Percentiles rank a stretch among this genome's conserved stretches.
Evolutionary conservation across 2,329 filamentous ascomycete species (phyloP).

Genomic region (Aspergillus sp.): DNA sequence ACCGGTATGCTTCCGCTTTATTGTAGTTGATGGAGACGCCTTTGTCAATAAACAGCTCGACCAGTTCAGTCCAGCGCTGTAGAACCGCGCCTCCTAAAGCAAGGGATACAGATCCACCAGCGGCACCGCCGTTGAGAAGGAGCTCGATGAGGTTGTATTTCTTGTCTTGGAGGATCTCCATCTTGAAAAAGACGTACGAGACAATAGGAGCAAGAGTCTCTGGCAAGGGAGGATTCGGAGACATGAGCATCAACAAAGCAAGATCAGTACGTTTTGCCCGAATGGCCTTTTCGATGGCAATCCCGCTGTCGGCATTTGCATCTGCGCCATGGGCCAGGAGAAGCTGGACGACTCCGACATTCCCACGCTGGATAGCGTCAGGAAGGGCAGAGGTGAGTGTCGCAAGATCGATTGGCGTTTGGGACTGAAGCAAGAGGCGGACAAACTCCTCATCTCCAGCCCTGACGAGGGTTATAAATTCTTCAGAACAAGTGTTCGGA

Average conservation of each 20-base stretch:
- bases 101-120: slow-evolving; percentile 3
- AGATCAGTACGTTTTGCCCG: slow-evolving; percentile 4
- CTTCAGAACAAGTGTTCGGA: slow-evolving; percentile 5
- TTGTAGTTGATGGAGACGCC: slow-evolving; percentile 7
- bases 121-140: slow-evolving; percentile 4
- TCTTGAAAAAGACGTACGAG: slow-evolving; percentile 8
- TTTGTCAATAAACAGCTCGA: slow-evolving; percentile 8
- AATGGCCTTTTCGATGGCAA: slow-evolving; percentile 7
- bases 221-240: slow-evolving; percentile 1
- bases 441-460: slow-evolving; percentile 5
- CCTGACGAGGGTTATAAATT: not conserved
- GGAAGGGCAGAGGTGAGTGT: slow-evolving; percentile 8
- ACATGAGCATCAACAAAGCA: slow-evolving; percentile 5
- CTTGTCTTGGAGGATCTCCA: not conserved
- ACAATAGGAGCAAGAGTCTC: slow-evolving; percentile 4
- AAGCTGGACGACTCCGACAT: not conserved
- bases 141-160: slow-evolving; percentile 7
- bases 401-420: not conserved
- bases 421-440: slow-evolving; percentile 3
- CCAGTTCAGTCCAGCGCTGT: slow-evolving; percentile 1
- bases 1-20: slow-evolving; percentile 1
- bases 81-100: slow-evolving; percentile 1
- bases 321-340: slow-evolving; percentile 7
- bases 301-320: not conserved
- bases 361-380: slow-evolving; percentile 4